A percentile compares a stretch with the other conserved stretches of the same genome.
Evolutionary conservation across 768 basidiomycete species (phyloP).

Genomic region (Hericium coralloides): DNA sequence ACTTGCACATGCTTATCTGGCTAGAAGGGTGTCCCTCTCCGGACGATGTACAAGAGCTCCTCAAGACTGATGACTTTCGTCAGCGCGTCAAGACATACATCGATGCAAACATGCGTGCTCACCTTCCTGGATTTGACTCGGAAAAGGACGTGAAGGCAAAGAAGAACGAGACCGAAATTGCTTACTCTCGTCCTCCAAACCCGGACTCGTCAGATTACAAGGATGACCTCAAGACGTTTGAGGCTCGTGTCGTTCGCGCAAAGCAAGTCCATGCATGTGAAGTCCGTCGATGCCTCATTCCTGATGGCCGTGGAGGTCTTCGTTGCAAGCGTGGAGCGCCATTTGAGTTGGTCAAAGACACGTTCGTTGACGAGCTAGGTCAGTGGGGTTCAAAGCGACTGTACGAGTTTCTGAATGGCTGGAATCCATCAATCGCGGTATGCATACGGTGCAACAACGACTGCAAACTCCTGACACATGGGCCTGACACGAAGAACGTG

Average conservation of each 20-base stretch:
- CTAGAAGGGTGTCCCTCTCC: constrained; percentile 23
- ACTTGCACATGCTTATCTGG: constrained; percentile 33
- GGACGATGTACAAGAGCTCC: constrained; percentile 19
- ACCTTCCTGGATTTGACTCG: constrained; percentile 16
- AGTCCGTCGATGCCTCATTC: constrained; percentile 4
- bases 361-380: constrained; percentile 11
- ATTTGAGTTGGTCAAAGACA: constrained; percentile 5
- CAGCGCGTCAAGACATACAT: constrained; percentile 23
- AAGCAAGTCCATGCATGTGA: constrained; percentile 18
- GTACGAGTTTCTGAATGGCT: constrained; percentile 16
- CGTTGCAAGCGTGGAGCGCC: constrained; percentile 20
- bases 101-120: constrained; percentile 21
- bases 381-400: constrained; percentile 10
- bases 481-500: constrained; percentile 23
- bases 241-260: neutral
- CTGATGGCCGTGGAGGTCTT: constrained; percentile 2
- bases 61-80: constrained; percentile 22
- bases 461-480: constrained; percentile 30
- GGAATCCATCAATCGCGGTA: constrained; percentile 19
- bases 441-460: constrained; percentile 31
- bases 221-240: neutral
- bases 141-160: neutral
- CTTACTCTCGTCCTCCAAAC: constrained; percentile 27
- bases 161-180: neutral
- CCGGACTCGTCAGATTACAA: constrained; percentile 21